phyloP scores from a whole-genome alignment of 306 rosid genomes.

The Amphicarpaea edgeworthii region DNA sequence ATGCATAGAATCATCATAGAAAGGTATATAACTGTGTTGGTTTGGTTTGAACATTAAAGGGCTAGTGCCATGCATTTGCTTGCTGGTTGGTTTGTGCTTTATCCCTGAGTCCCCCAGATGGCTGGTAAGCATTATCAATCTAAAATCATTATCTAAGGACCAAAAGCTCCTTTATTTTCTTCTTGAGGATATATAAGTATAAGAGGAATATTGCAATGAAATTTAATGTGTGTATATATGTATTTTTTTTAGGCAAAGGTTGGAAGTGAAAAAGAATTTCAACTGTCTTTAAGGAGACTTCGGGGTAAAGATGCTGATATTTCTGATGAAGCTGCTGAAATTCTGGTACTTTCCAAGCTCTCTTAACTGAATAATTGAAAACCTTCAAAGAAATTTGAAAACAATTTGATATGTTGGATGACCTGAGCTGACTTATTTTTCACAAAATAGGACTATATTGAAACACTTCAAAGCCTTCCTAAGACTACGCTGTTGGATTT shows the following conservation, averaged over 20 bases:
- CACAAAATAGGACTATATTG: constrained; percentile 67
- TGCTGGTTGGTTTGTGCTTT: constrained; percentile 74
- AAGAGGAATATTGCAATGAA: neutral
- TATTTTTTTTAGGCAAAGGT: constrained; percentile 68
- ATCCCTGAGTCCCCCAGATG: constrained; percentile 95
- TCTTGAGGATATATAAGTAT: neutral
- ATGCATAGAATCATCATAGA: constrained; percentile 5
- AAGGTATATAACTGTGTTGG: constrained; percentile 23
- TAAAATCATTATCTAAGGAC: constrained; percentile 11
- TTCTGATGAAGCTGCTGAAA: constrained; percentile 76
- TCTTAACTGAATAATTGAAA: constrained; percentile 31
- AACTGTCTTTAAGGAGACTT: constrained; percentile 66
- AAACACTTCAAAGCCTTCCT: constrained; percentile 65
- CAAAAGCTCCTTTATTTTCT: constrained; percentile 17
- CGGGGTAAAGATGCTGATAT: constrained; percentile 63
- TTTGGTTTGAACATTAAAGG: constrained; percentile 62
- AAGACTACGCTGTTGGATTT: constrained; percentile 66
- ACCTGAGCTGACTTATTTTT: constrained; percentile 16
- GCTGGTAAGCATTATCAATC: constrained; percentile 63
- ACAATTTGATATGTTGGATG: constrained; percentile 25
- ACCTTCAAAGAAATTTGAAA: neutral
- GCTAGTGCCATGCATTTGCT: constrained; percentile 66
- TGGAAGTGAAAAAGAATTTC: constrained; percentile 63
- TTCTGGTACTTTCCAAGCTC: constrained; percentile 60
- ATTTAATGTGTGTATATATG: neutral